Conservation (phyloP, 768 basidiomycete genomes). For the Russula earlei region DNA sequence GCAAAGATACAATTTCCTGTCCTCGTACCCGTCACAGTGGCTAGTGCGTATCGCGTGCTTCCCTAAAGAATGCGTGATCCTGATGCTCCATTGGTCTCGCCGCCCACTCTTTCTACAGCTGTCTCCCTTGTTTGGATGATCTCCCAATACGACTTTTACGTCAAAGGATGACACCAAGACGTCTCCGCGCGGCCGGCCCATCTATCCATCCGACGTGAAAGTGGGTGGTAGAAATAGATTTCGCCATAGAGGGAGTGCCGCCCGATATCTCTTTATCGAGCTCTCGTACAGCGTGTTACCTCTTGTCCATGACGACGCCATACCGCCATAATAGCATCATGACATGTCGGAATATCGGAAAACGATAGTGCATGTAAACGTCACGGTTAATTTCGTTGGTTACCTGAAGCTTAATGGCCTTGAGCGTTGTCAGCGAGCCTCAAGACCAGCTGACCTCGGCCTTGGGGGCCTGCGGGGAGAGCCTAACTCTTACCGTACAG, state of each 20-base stretch:
- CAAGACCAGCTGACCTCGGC: neutral
- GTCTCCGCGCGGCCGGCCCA: neutral
- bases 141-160: slow-evolving; percentile 71
- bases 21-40: slow-evolving; percentile 72
- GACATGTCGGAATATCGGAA: neutral
- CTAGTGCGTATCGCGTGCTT: slow-evolving; percentile 51
- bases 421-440: neutral
- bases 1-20: slow-evolving; percentile 51
- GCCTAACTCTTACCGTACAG: neutral
- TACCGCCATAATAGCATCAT: neutral
- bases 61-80: neutral
- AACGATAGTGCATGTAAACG: neutral
- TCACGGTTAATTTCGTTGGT: neutral
- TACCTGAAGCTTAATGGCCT: neutral
- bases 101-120: slow-evolving; percentile 33
- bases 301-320: neutral
- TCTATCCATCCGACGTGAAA: neutral
- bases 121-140: slow-evolving; percentile 79
- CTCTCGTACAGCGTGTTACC: neutral
- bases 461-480: neutral
- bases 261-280: neutral
- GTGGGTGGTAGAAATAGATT: too few relatives aligned
- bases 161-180: slow-evolving; percentile 27
- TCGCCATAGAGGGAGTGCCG: neutral
- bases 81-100: slow-evolving; percentile 1